Evolutionary conservation across 345 rosid genomes (phyloP), one percentile per base, ranked within the genome.

Genomic region (Geranium brycei): DNA sequence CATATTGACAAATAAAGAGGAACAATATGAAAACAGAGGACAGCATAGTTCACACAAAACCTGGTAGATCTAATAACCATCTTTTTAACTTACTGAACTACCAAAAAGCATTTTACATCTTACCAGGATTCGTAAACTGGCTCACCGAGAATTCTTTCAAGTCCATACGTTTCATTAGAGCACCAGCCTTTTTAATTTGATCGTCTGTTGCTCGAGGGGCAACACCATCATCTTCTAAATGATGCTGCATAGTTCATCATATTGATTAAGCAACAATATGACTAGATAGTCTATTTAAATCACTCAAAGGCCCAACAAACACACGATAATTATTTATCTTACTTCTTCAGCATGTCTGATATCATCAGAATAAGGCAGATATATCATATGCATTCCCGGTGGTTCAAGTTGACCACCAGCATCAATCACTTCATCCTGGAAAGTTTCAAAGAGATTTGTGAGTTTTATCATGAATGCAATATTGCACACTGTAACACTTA

Each of bases 341-440:
- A 80, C 97, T 96, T 87, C 90, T 75, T 93, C 97, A 66, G 76
- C 62, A 19, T 79, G 80, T 81, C 99, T 85, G 71, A 93, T 73
- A 76, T 93, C 99, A 65, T 90, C 88, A 67, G 87, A 66, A 73
- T 87, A 93, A 35, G 99, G 99, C 62, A 93, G 99, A 78, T 77
- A 83, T 71, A 93, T 87, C 96, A 93, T 82, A 73, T 90, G 88
- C 85, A 93, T 87, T 80, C 97, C 99, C 2, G 96, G 95, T 64
- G 91, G 95, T 84, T 93, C 99, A 64, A 85, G 66, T 77, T 93
- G 99, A 64, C 84, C 89, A 76, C 83, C 90, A 61, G 75, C 82
- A 65, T 76, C 80, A 69, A 67, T 67, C 57, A 90, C 80, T 73
- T 93, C 97, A 58, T 88, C 96, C 99, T 93, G 87, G 60, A 57